These are phyloP conservation scores for Fonsecaea erecta DNA, from an alignment of 2,329 filamentous ascomycete species.

Conservation along the genomic window DNA sequence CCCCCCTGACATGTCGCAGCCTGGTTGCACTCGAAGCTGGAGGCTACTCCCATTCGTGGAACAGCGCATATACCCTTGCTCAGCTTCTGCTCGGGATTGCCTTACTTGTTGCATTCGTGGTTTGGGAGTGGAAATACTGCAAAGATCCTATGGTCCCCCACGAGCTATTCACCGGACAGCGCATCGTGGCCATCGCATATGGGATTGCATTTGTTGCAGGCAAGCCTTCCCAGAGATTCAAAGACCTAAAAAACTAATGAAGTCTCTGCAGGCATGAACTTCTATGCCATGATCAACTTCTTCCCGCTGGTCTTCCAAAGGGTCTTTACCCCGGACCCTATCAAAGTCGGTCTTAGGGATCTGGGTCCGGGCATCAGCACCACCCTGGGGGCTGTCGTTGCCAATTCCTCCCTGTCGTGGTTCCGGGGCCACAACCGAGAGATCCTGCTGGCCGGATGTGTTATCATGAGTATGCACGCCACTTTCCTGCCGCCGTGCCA, in stretches of 20 bases:
- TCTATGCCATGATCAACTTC: conserved; percentile 33
- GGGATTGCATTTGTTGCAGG: conserved; percentile 30
- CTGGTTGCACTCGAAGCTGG: conserved; percentile 32
- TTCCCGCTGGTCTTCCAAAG: conserved; percentile 25
- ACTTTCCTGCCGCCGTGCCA: too few relatives aligned
- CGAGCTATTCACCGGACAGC: conserved; percentile 29
- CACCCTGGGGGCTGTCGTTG: conserved; percentile 28
- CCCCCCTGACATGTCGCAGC: conserved; percentile 2
- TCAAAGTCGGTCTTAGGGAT: conserved; percentile 29
- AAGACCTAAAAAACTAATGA: too few relatives aligned
- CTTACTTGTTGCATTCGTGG: conserved; percentile 20
- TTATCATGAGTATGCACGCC: conserved; percentile 32
- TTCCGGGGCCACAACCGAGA: conserved; percentile 28
- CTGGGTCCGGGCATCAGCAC: conserved; percentile 23
- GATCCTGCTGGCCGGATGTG: conserved; percentile 19
- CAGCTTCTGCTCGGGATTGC: conserved; percentile 28
- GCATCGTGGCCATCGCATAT: conserved; percentile 30
- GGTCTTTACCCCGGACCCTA: conserved; percentile 28
- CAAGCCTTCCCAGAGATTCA: background rate
- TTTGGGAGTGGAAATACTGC: conserved; percentile 28
- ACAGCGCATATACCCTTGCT: conserved; percentile 26
- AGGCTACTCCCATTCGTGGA: conserved; percentile 31
- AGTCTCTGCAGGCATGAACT: conserved; percentile 28
- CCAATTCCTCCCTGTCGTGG: conserved; percentile 27
- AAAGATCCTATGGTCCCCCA: conserved; percentile 32